Evolutionary conservation across 768 basidiomycete genomes (phyloP), one percentile per base, ranked within the genome.

Genomic region (Fomitopsis pulvina): DNA sequence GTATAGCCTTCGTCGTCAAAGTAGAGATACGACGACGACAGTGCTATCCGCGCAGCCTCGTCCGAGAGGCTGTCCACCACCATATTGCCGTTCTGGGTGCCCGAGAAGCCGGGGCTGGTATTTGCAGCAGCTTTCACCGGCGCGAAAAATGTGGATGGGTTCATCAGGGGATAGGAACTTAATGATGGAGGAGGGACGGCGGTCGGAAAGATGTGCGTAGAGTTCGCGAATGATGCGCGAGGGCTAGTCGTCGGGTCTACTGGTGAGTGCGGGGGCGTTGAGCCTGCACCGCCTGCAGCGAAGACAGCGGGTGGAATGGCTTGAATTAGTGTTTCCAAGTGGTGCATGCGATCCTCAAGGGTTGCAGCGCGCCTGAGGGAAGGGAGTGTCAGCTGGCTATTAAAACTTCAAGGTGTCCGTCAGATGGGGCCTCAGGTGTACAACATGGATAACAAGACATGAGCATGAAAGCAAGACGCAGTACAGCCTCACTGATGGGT

Each of bases 1-100:
- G 89, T 87, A 61, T 83, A 87, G 2, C 89, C 89, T 63, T 91
- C 87, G 60, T 92, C 88, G 55, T 92, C 89, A 52, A 87, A 81
- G 62, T 92, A 92, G 28, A 92, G 76, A 63, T 92, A 92, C 0
- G 87, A 87, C 1, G 87, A 84, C 0, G 83, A 78, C 38, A 89
- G 64, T 0, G 83, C 80, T 67, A 82, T 77, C 24, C 80, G 77
- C 11, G 81, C 74, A 1, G 76, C 70, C 44, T 83, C 84, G 42
- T 82, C 83, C 6, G 69, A 66, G 20, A 77, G 66, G 37, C 75
- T 74, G 42, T 82, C 81, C 27, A 68, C 59, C 34, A 49, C 38
- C 9, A 52, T 26, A 8, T 27, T 42, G 5, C 50, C 51, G 20
- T 29, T 55, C 29, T 40, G 25, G 27, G 47, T 52, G 26, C 46